Percentiles rank a stretch among this genome's conserved stretches.
Evolutionary conservation across 345 rosid species (phyloP).

Genomic region (Toxicodendron radicans): DNA sequence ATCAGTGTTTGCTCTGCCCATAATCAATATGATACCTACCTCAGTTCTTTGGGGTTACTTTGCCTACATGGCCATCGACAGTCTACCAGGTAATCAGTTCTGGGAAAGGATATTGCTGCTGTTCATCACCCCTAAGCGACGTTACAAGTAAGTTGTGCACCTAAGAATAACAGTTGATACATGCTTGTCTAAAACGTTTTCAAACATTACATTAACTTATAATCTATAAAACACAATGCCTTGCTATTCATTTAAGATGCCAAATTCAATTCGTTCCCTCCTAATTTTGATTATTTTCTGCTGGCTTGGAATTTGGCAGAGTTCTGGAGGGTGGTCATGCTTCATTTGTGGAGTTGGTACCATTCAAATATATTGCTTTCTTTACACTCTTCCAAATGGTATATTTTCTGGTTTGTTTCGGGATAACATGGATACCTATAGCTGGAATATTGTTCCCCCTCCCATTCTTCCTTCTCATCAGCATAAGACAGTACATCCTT

Average conservation of each 20-base stretch:
- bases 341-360: constrained; percentile 71
- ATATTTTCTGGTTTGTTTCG: constrained; percentile 62
- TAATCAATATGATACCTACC: constrained; percentile 65
- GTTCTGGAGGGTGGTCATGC: constrained; percentile 73
- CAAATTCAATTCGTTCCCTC: neutral
- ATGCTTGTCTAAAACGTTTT: neutral
- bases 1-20: constrained; percentile 54
- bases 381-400: constrained; percentile 70
- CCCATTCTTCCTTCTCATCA: constrained; percentile 70
- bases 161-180: neutral
- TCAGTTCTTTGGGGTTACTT: constrained; percentile 92
- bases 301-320: constrained; percentile 39
- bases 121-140: constrained; percentile 68
- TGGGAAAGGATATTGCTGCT: constrained; percentile 80
- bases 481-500: constrained; percentile 59
- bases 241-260: neutral
- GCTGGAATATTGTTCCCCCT: constrained; percentile 77
- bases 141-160: constrained; percentile 56
- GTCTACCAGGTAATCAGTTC: constrained; percentile 86
- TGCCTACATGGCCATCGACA: constrained; percentile 89
- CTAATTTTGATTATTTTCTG: constrained; percentile 9
- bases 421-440: constrained; percentile 82
- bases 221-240: no score
- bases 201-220: no score
- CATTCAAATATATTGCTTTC: constrained; percentile 52